A percentile compares a stretch with the other conserved stretches of the same genome.
These are phyloP conservation scores for Zostera marina DNA, from an alignment of 116 monocot species.

Conservation along the genomic window DNA sequence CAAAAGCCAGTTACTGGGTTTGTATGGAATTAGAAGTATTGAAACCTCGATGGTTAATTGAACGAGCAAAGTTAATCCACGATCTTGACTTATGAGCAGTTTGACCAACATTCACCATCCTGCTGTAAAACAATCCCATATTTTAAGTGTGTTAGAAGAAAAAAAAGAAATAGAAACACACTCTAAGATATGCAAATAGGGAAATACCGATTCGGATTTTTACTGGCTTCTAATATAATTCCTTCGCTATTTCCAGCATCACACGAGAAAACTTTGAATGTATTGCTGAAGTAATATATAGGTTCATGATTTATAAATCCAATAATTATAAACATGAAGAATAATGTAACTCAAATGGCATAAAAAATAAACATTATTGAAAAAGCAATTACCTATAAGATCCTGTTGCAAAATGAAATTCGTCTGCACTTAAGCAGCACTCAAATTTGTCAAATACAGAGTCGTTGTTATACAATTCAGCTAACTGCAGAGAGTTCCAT, in stretches of 20 bases:
- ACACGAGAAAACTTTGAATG: constrained; percentile 38
- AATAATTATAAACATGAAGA: constrained; percentile 3
- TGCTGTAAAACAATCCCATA: constrained; percentile 6
- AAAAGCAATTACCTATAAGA: constrained; percentile 37
- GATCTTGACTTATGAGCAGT: constrained; percentile 12
- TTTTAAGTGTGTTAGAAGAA: neutral
- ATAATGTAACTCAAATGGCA: neutral
- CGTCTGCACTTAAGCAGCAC: constrained; percentile 41
- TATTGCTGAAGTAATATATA: constrained; percentile 30
- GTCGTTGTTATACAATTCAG: constrained; percentile 43
- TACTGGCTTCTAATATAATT: constrained; percentile 43
- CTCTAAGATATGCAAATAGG: neutral
- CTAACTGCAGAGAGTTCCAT: constrained; percentile 19
- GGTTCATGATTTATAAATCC: neutral
- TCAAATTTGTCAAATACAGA: constrained; percentile 50
- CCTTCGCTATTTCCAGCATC: constrained; percentile 24
- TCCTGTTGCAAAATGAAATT: constrained; percentile 40
- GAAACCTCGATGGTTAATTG: constrained; percentile 24
- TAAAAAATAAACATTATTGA: neutral
- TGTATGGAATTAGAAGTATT: neutral
- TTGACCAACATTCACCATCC: constrained; percentile 8
- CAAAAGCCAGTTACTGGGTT: neutral
- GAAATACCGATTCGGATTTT: constrained; percentile 30
- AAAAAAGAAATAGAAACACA: neutral
- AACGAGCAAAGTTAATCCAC: constrained; percentile 21